Evolutionary conservation across 306 rosid species (phyloP).

Genomic region (Cajanus cajan): DNA sequence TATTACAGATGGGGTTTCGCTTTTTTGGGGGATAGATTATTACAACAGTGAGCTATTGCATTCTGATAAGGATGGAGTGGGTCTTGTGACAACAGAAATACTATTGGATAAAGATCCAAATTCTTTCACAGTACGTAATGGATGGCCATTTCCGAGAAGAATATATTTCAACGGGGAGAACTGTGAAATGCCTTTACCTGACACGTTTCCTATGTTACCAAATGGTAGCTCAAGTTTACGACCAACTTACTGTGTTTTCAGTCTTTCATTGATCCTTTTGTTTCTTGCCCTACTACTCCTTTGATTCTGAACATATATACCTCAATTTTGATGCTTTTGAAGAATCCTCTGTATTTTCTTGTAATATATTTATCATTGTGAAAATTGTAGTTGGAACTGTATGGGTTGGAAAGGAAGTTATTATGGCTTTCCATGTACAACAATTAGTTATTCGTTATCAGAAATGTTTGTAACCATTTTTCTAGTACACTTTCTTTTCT

Average conservation of each 20-base stretch:
- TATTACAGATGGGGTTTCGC: conserved; percentile 65
- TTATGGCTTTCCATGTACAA: background rate
- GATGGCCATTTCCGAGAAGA: conserved; percentile 81
- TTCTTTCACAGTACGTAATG: conserved; percentile 62
- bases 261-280: conserved; percentile 18
- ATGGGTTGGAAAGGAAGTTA: background rate
- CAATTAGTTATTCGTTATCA: background rate
- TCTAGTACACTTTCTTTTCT: no score
- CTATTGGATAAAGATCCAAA: conserved; percentile 54
- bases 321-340: conserved; percentile 19
- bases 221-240: conserved; percentile 35
- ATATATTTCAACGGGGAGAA: conserved; percentile 76
- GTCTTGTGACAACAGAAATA: conserved; percentile 60
- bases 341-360: background rate
- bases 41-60: conserved; percentile 53
- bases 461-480: no score
- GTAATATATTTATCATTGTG: background rate
- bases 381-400: background rate
- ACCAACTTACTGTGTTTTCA: conserved; percentile 2
- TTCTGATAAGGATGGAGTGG: conserved; percentile 34
- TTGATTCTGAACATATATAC: conserved; percentile 14
- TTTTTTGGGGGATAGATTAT: conserved; percentile 73
- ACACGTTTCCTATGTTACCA: conserved; percentile 65
- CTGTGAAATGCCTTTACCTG: conserved; percentile 72
- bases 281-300: background rate